Base-by-base conservation (phyloP, 352 stramenopile genomes). In the Phytophthora gonapodyides region DNA sequence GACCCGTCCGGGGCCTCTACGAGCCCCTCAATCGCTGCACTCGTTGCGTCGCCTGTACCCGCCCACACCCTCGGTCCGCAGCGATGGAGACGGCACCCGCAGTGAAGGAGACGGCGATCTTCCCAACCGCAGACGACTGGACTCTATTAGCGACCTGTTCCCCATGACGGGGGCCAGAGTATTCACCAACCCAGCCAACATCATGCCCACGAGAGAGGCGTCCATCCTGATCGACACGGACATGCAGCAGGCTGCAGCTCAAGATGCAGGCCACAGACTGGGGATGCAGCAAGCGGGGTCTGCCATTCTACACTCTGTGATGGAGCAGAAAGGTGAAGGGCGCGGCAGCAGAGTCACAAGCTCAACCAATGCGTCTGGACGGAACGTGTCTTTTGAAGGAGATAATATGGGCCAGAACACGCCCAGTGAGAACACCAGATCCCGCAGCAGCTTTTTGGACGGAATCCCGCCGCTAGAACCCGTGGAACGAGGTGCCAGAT, bases 151-250 rank as follows among this genome's bases (percentile, higher is more conserved):
- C 37, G 71, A 87, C 50, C 66, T 93, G 47, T 93, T 93, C 46
- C 84, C 78, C 13, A 70, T 91, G 56, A 77, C 86, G 51, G 64
- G 64, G 12, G 57, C 65, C 33, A 78, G 68, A 31, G 80, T 91
- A 35, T 93, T 85, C 55, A 87, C 81, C 11, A 93, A 80, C 52
- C 80, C 81, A 15, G 78, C 80, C 49, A 93, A 93, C 54, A 88
- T 91, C 56, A 70, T 87, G 67, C 84, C 81, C 42, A 87, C 84
- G 38, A 56, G 82, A 11, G 77, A 93, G 53, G 84, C 80, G n/a
- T 87, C 80, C 13, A 89, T 93, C 55, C 74, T 93, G 51, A 89
- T 91, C 59, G 75, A 83, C 50, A 80, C 72, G 17, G 80, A 92
- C 63, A 71, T 77, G 16, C 75, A 85, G 57, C 69, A 76, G 44